phyloP scores from a whole-genome alignment of 495 filamentous ascomycete species.

The Daldinia grandis region DNA sequence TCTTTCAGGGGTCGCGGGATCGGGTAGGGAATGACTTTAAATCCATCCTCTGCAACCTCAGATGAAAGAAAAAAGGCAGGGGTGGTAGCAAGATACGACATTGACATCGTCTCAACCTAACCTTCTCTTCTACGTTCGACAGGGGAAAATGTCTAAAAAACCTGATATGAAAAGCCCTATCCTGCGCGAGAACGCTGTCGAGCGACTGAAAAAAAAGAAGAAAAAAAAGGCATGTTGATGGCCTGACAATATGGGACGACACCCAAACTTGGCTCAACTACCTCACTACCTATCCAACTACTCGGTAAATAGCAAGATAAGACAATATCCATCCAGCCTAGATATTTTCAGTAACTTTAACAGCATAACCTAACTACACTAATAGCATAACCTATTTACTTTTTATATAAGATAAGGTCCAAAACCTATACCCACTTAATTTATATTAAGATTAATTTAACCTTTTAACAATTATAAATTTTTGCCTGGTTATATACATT shows the following conservation, averaged over 20 bases:
- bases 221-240: neutral
- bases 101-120: neutral
- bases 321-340: no score
- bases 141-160: neutral
- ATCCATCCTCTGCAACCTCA: neutral
- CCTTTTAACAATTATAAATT: no score
- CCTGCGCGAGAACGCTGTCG: neutral
- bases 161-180: neutral
- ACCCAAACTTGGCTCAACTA: neutral
- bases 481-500: no score
- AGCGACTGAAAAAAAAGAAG: neutral
- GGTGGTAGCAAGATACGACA: neutral
- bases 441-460: no score
- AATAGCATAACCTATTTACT: no score
- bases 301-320: neutral
- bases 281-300: neutral
- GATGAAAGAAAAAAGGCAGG: neutral
- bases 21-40: neutral
- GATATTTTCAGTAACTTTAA: no score
- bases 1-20: neutral
- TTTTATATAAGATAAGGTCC: no score
- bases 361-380: no score
- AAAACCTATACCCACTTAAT: no score
- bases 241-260: neutral
- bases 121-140: neutral